A percentile compares a stretch with the other conserved stretches of the same genome.
Evolutionary conservation across 129 eudicot genomes (phyloP).

Genomic region (Flaveria brownii): DNA sequence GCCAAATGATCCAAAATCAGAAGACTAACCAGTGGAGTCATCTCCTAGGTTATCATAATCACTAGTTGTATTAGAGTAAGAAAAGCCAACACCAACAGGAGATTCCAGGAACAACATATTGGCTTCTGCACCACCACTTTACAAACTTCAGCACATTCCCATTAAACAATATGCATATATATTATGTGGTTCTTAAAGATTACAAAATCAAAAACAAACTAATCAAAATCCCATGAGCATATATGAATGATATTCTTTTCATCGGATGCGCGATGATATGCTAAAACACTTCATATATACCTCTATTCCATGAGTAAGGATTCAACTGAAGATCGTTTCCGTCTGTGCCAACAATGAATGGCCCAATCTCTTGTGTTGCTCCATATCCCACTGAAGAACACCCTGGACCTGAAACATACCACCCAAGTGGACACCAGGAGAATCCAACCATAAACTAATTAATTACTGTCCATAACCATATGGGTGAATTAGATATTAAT

Average conservation of each 20-base stretch:
- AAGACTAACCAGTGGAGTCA: conserved; percentile 67
- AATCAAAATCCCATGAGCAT: neutral
- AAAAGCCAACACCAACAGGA: conserved; percentile 97
- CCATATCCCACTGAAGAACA: conserved; percentile 99
- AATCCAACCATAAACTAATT: conserved; percentile 32
- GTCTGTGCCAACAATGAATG: conserved; percentile 67
- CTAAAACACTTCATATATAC: conserved; percentile 27
- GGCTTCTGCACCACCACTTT: conserved; percentile 68
- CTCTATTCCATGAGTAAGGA: conserved; percentile 76
- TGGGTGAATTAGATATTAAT: conserved; percentile 31
- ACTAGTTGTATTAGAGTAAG: conserved; percentile 75
- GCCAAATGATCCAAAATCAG: conserved; percentile 7
- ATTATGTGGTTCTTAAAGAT: conserved; percentile 15
- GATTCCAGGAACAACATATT: conserved; percentile 95
- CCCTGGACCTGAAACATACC: conserved; percentile 83
- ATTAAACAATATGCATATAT: conserved; percentile 8
- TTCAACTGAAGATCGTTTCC: conserved; percentile 54
- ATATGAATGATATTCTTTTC: conserved; percentile 6
- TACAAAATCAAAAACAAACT: neutral
- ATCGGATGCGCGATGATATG: neutral
- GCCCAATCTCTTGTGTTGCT: conserved; percentile 98
- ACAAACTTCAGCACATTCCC: conserved; percentile 27
- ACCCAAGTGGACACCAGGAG: conserved; percentile 48
- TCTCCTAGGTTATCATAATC: conserved; percentile 85
- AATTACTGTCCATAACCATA: conserved; percentile 19